phyloP scores from a whole-genome alignment of 2,329 filamentous ascomycete species.

The Pseudogymnoascus sp. region DNA sequence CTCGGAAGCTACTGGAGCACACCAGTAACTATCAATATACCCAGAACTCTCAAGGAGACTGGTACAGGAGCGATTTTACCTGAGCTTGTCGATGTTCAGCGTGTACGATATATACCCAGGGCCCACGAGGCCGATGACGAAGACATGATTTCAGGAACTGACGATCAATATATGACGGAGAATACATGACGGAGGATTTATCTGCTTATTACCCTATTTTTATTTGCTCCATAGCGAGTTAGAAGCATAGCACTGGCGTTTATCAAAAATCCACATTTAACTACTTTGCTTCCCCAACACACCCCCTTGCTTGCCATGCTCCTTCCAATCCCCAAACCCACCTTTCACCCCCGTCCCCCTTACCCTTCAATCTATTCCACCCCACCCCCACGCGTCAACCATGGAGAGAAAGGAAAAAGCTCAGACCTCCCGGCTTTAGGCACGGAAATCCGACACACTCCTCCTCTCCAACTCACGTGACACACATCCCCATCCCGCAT shows the following conservation, averaged over 20 bases:
- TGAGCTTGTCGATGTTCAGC: neutral
- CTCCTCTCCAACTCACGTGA: neutral
- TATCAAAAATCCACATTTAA: conserved; percentile 5
- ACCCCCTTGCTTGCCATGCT: neutral
- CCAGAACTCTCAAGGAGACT: neutral
- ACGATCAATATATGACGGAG: neutral
- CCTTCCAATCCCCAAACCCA: neutral
- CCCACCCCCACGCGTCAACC: neutral
- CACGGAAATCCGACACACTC: neutral
- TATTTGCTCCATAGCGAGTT: neutral
- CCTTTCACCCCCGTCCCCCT: neutral
- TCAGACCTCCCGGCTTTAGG: neutral
- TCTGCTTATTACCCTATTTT: neutral
- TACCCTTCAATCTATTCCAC: neutral
- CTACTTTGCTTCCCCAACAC: neutral
- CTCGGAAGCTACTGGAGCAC: neutral
- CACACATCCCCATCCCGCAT: neutral
- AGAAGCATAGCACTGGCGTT: conserved; percentile 1
- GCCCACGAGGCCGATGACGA: neutral
- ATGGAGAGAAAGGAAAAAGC: neutral
- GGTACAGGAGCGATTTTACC: neutral
- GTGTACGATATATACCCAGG: neutral
- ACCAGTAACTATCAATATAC: neutral
- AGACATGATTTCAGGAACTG: neutral
- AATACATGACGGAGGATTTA: neutral